These are phyloP conservation scores for Tulasnella sp. DNA, from an alignment of 768 basidiomycete species.

Conservation along the genomic window DNA sequence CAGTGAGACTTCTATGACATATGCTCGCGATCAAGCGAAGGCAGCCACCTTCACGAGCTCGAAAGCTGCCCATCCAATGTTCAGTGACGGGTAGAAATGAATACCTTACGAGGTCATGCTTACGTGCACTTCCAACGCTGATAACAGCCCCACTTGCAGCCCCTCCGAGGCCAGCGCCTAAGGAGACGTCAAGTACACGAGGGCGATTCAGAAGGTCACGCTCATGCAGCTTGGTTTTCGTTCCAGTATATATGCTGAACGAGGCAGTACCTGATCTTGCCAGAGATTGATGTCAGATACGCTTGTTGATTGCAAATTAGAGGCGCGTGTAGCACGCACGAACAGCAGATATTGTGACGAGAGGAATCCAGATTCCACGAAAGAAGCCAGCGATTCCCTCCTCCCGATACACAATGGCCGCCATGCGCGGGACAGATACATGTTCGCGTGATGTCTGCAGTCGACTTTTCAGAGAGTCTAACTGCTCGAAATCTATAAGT, in stretches of 20 bases:
- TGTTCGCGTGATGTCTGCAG: slow-evolving; percentile 73
- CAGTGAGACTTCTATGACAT: not conserved
- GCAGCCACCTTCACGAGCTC: slow-evolving; percentile 79
- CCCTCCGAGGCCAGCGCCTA: slow-evolving; percentile 73
- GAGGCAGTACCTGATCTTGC: slow-evolving; percentile 62
- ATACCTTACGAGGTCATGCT: slow-evolving; percentile 28
- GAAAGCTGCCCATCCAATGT: slow-evolving; percentile 43
- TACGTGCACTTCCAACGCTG: slow-evolving; percentile 80
- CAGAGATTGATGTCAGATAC: slow-evolving; percentile 12
- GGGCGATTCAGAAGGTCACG: slow-evolving; percentile 48
- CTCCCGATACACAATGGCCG: slow-evolving; percentile 25
- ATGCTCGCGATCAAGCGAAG: slow-evolving; percentile 12
- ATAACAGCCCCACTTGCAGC: slow-evolving; percentile 83
- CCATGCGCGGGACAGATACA: slow-evolving; percentile 54
- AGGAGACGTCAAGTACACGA: slow-evolving; percentile 54
- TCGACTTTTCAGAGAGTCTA: slow-evolving; percentile 92
- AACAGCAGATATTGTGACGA: slow-evolving; percentile 92
- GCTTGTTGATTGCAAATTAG: slow-evolving; percentile 9
- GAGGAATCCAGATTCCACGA: slow-evolving; percentile 81
- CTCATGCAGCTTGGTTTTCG: slow-evolving; percentile 60
- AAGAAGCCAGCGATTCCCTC: slow-evolving; percentile 64
- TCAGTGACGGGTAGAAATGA: not conserved
- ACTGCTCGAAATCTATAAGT: slow-evolving; percentile 30
- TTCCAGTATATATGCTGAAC: slow-evolving; percentile 81
- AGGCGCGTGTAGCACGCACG: slow-evolving; percentile 46